A percentile compares a stretch with the other conserved stretches of the same genome.
Evolutionary conservation across 441 rosid species (phyloP).

Genomic region (Gossypium schwendimanii): DNA sequence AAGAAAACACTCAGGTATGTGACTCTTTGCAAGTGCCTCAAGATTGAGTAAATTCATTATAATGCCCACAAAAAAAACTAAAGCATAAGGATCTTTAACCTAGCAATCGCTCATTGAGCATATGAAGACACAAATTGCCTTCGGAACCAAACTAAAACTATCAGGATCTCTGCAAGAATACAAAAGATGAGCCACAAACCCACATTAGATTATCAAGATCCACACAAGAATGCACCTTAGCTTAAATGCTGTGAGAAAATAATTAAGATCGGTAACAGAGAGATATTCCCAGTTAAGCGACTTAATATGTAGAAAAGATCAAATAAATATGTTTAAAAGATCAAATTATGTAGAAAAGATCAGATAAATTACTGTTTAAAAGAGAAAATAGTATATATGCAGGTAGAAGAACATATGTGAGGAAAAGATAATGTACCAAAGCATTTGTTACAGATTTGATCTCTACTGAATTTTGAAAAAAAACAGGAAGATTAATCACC

Average conservation of each 20-base stretch:
- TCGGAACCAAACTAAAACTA: not conserved
- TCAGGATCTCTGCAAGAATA: not conserved
- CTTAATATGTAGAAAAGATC: not conserved
- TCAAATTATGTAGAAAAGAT: too few relatives aligned
- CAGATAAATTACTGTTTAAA: not conserved
- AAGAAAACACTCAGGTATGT: not conserved
- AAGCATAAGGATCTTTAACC: not conserved
- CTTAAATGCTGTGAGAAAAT: not conserved
- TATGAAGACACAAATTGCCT: not conserved
- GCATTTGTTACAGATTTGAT: not conserved
- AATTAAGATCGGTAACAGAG: not conserved
- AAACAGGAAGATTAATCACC: constrained; percentile 44
- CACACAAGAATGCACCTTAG: too few relatives aligned
- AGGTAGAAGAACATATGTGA: not conserved
- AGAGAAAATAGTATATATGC: not conserved
- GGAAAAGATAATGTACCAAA: not conserved
- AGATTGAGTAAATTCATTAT: not conserved
- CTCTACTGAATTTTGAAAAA: not conserved
- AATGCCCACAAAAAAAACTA: not conserved
- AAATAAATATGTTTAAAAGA: too few relatives aligned
- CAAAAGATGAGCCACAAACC: not conserved
- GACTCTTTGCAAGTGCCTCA: not conserved
- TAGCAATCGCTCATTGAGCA: not conserved
- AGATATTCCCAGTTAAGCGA: not conserved
- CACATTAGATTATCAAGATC: too few relatives aligned